Percentiles rank a stretch among this genome's conserved stretches.
These are phyloP conservation scores for Orbilia blumenaviensis DNA, from an alignment of 2,329 filamentous ascomycete genomes.

Conservation along the genomic window DNA sequence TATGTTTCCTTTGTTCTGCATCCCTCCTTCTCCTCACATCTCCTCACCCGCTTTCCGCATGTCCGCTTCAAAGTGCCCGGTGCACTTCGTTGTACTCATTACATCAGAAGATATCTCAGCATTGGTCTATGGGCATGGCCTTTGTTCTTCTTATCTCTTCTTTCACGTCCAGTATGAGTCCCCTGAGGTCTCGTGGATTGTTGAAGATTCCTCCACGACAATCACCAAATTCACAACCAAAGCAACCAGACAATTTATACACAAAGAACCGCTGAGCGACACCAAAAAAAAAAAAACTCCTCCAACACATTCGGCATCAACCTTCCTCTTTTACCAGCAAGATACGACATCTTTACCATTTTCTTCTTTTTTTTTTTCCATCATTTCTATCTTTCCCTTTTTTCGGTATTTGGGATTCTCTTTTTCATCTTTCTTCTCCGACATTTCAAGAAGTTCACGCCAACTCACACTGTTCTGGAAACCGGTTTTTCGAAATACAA, in stretches of 20 bases:
- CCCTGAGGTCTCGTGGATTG: constrained; percentile 19
- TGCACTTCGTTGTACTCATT: constrained; percentile 50
- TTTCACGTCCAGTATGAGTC: constrained; percentile 26
- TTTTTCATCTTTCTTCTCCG: constrained; percentile 26
- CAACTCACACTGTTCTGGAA: constrained; percentile 21
- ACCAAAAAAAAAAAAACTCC: constrained; percentile 19
- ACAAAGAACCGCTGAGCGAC: constrained; percentile 52
- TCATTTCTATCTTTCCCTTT: constrained; percentile 1
- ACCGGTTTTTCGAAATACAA: constrained; percentile 45
- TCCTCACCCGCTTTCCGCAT: constrained; percentile 36
- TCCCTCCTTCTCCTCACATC: constrained; percentile 19
- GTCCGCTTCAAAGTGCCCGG: constrained; percentile 53
- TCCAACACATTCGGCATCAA: constrained; percentile 17
- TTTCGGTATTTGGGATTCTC: constrained; percentile 13
- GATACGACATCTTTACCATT: constrained; percentile 1
- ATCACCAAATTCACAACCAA: constrained; percentile 30
- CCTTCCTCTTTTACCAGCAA: neutral
- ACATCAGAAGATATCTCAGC: constrained; percentile 45
- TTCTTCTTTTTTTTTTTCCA: neutral
- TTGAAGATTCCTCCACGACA: constrained; percentile 28
- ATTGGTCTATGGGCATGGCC: constrained; percentile 40
- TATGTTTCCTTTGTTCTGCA: constrained; percentile 53
- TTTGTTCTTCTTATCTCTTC: constrained; percentile 33
- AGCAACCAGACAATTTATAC: constrained; percentile 19
- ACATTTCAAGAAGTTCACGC: constrained; percentile 34